Percentiles rank a stretch among this genome's conserved stretches.
Conservation (phyloP, 371 early-diverging fungal genomes). For the Lichtheimia hyalospora region DNA sequence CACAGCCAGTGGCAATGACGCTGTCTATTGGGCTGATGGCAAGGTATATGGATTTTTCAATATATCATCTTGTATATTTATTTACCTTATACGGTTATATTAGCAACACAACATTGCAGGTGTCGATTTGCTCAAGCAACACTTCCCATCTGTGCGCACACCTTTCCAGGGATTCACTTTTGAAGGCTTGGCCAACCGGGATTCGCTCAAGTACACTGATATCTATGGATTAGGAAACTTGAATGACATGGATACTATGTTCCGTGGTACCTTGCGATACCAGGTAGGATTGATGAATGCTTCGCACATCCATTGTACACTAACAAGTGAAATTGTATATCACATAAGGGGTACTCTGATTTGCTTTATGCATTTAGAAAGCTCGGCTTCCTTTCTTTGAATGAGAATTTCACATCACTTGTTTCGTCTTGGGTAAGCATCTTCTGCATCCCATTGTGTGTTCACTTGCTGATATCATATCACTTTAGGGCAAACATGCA, state of each 20-base stretch:
- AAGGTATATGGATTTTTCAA: constrained; percentile 38
- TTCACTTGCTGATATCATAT: neutral
- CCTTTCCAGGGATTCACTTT: constrained; percentile 80
- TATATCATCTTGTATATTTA: too few species aligned
- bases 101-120: constrained; percentile 62
- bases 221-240: constrained; percentile 67
- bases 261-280: constrained; percentile 85
- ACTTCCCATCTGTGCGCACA: constrained; percentile 64
- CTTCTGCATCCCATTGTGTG: neutral
- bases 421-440: constrained; percentile 14
- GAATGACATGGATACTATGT: constrained; percentile 75
- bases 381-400: constrained; percentile 54
- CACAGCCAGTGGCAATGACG: constrained; percentile 82
- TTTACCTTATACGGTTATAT: neutral
- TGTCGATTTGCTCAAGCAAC: constrained; percentile 68
- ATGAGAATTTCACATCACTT: constrained; percentile 21
- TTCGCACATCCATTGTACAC: too few species aligned
- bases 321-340: too few species aligned
- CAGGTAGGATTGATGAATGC: constrained; percentile 30
- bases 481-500: constrained; percentile 1
- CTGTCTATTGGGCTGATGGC: constrained; percentile 74
- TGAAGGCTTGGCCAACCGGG: constrained; percentile 86
- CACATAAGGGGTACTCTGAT: constrained; percentile 58
- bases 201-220: constrained; percentile 69
- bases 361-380: constrained; percentile 60